Percentiles rank a stretch among this genome's conserved stretches.
Conservation (phyloP, 2,329 filamentous ascomycete species). For the Penicillium occitanis region DNA sequence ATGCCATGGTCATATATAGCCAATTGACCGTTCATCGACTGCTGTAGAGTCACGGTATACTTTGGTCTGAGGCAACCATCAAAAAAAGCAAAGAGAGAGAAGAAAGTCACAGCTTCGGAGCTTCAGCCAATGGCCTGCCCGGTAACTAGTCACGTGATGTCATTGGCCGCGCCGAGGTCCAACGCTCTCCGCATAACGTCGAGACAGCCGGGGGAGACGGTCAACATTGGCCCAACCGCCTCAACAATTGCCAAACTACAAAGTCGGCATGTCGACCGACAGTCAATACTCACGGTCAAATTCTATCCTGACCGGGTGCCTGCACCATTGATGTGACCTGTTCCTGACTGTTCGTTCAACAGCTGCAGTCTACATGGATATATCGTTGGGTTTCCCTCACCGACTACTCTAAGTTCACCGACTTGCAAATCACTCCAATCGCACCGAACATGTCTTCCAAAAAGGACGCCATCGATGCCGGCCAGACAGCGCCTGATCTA, state of each 20-base stretch:
- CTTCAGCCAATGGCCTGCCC: constrained; percentile 7
- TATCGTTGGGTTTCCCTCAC: constrained; percentile 1
- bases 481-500: constrained; percentile 66
- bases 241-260: not conserved
- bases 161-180: constrained; percentile 11
- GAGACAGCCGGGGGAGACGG: not conserved
- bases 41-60: not conserved
- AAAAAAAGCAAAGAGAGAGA: not conserved
- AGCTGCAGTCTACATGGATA: constrained; percentile 5
- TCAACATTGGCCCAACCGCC: not conserved
- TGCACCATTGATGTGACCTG: constrained; percentile 4
- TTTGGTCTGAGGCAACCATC: not conserved
- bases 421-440: not conserved
- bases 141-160: not conserved
- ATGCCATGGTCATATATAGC: constrained; percentile 10
- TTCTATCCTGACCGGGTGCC: not conserved
- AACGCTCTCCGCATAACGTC: constrained; percentile 8
- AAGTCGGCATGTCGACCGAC: not conserved
- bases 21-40: not conserved
- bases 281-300: not conserved
- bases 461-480: constrained; percentile 31
- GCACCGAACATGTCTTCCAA: constrained; percentile 24
- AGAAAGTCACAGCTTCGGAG: constrained; percentile 7
- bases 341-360: not conserved
- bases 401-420: constrained; percentile 6